These are phyloP conservation scores for Dothideomycetes sp. DNA, from an alignment of 2,329 filamentous ascomycete genomes.

Conservation along the genomic window DNA sequence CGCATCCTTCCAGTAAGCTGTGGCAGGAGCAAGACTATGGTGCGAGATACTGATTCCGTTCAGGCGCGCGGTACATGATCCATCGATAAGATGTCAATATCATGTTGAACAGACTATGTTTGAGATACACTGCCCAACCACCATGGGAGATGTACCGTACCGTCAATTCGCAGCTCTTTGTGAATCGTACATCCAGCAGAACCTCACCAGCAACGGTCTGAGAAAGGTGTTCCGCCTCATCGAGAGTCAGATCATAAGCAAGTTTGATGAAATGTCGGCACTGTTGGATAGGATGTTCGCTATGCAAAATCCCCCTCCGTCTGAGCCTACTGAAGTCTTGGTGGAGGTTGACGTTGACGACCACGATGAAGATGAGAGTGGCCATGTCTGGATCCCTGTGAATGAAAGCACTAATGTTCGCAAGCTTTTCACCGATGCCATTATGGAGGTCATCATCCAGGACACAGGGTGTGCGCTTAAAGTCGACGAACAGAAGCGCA, in stretches of 20 bases:
- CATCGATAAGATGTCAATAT: too few species aligned
- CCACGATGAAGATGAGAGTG: constrained; percentile 2
- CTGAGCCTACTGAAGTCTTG: not conserved
- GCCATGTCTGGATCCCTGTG: constrained; percentile 3
- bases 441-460: constrained; percentile 1
- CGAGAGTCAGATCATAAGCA: too few species aligned
- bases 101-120: too few species aligned
- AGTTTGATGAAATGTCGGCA: not conserved
- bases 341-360: not conserved
- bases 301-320: not conserved
- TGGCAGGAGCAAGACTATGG: too few species aligned
- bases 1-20: constrained; percentile 13
- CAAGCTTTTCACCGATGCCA: not conserved
- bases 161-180: too few species aligned
- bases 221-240: too few species aligned
- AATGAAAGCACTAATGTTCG: constrained; percentile 1
- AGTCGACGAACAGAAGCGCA: not conserved
- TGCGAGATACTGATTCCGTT: too few species aligned
- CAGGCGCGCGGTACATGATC: too few species aligned
- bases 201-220: too few species aligned
- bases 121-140: too few species aligned
- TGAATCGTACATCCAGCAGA: too few species aligned
- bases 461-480: constrained; percentile 2
- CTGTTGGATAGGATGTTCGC: not conserved
- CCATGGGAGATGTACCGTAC: too few species aligned